Evolutionary conservation across 495 filamentous ascomycete species (phyloP), one percentile per base, ranked within the genome.

Genomic region (Evansstolkia leycettana): DNA sequence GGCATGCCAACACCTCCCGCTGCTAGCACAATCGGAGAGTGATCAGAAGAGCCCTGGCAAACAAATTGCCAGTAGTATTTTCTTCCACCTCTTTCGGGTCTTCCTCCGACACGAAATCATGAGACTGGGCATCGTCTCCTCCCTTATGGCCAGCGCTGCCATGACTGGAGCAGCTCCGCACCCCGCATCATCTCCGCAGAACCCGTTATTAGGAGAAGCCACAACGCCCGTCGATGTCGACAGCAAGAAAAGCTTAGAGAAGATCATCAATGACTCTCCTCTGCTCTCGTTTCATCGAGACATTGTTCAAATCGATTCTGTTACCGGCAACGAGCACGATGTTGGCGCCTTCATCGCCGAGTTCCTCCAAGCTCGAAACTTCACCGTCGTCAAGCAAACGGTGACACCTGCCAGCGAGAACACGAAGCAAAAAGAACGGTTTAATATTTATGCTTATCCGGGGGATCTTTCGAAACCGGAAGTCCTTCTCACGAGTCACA

Each of bases 391-490:
- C 47, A 73, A 70, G 36, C 81, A 84, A 44, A 45, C 57, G 9
- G 61, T 72, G 4, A 35, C 47, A 30, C 36, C 54, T 18, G 37
- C n/a, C 8, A 29, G n/a, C 32, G 18, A 25, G 23, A 15, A 37
- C 14, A 17, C 34, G 8, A 46, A 37, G 28, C 38, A 40, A 30
- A 36, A 64, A n/a, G 45, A 58, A 7, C 62, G 81, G 17, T 76
- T 76, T 51, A 95, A 96, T 49, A 65, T 96, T 39, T 69, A 88
- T 27, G 89, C 89, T 14, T 87, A 83, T 59, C 67, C 75, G 0
- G 67, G 72, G 7, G 58, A 62, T 16, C 64, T 64, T 5, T 48
- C 64, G 8, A 55, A 64, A 4, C 82, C 84, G 0, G 65, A 70
- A 27, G 67, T 83, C 3, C 72, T 96, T 14, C 58, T 94, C 2